Evolutionary conservation across 176 grass and related monocot genomes (phyloP), one percentile per base, ranked within the genome.

Genomic region (Bothriochloa decipiens): DNA sequence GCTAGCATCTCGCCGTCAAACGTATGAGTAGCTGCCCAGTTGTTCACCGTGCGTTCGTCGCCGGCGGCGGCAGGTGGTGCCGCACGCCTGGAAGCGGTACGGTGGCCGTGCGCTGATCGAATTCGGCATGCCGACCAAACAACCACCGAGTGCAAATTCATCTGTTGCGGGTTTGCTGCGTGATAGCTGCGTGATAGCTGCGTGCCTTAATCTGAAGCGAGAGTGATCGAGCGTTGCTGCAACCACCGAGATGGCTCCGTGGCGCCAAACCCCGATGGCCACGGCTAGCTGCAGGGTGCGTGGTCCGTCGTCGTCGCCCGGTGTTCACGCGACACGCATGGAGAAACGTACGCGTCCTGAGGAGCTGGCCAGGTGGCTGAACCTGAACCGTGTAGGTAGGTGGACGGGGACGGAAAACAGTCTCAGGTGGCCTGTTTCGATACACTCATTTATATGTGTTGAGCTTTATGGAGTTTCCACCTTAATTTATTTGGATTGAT

Each of bases 141-240:
- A 53, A 83, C 74, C 23, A 80, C 71, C 68, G 18, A 7, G 32
- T 16, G 42, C 74, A 1, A 40, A 50, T 46, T 28, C 28, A 68
- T 62, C 57, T 61, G 57, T 8, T 7, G 29, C 29, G 29, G 29
- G 29, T 32, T 32, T 32, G 29, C 8, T 11, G 61, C 80, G 37
- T 83, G 81, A n/a, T 47, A 4, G 4, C 60, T 70, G 42, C 41
- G 22, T 17, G 74, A 22, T 7, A 73, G 29, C 8, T 11, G 61
- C 80, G 37, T 83, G 81, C 74, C 81, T 78, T 78, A 55, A 77
- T 41, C 67, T 6, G 68, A 72, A 61, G 80, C 81, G 87, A 80
- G 63, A 16, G 27, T 62, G 82, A 85, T 63, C 11, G 62, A 66
- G 74, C 66, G 66, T 78, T 7, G 68, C 61, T 27, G 68, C 83